Conservation (phyloP, 495 filamentous ascomycete species). For the Penicillium salamii region DNA sequence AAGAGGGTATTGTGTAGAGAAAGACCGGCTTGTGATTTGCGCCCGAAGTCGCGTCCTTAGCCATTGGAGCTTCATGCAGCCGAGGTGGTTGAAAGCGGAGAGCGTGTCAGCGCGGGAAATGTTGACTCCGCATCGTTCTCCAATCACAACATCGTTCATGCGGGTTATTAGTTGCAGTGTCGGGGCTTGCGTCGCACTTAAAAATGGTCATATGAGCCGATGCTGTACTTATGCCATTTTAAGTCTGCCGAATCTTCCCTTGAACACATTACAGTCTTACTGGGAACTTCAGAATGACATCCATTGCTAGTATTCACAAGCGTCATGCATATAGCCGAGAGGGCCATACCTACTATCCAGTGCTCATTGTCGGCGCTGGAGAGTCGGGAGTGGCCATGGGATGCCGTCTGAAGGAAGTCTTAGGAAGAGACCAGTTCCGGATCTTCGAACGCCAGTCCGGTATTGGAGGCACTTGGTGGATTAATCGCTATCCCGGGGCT, state of each 20-base stretch:
- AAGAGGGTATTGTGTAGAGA: conserved; percentile 31
- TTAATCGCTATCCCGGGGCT: conserved; percentile 64
- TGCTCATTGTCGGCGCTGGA: conserved; percentile 58
- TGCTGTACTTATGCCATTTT: too few relatives aligned
- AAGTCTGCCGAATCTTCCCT: too few relatives aligned
- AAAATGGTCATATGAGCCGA: too few relatives aligned
- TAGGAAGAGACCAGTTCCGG: conserved; percentile 60
- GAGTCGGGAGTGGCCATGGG: conserved; percentile 67
- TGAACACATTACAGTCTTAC: too few relatives aligned
- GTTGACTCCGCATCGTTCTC: too few relatives aligned
- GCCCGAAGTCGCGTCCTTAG: conserved; percentile 3
- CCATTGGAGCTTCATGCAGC: conserved; percentile 35
- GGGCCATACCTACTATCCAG: conserved; percentile 56
- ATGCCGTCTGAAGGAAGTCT: conserved; percentile 56
- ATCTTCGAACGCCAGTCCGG: conserved; percentile 62
- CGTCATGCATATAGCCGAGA: conserved; percentile 45
- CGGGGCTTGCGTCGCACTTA: too few relatives aligned
- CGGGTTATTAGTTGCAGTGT: too few relatives aligned
- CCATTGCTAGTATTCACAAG: conserved; percentile 37
- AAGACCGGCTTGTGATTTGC: conserved; percentile 2
- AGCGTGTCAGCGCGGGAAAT: neutral
- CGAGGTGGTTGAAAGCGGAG: neutral
- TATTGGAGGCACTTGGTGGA: conserved; percentile 68
- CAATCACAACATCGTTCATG: too few relatives aligned
- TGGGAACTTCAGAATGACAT: too few relatives aligned